Evolutionary conservation across 2,329 filamentous ascomycete species (phyloP), one percentile per base, ranked within the genome.

Genomic region (Chrysoporthe puriensis): DNA sequence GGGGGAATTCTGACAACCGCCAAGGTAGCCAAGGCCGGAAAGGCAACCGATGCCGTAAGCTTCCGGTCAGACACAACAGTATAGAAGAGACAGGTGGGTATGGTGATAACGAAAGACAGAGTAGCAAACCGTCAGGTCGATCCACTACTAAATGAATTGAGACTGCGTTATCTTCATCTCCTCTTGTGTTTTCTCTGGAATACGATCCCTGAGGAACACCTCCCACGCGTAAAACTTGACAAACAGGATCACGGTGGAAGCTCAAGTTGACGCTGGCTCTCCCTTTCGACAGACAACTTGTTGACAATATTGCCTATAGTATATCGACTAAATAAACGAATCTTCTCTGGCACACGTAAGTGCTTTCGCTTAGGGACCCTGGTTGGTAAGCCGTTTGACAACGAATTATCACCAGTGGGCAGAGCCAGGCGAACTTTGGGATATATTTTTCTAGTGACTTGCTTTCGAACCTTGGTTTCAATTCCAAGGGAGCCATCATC

Each of bases 1-100:
- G 91, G 77, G 4, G 90, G 90, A 61, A 91, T 87, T 44, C 89
- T 85, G 8, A 91, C 83, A 57, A 91, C 81, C 43, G 88, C 87
- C 77, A 91, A 91, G 72, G 91, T 83, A 3, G 89, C 91, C 36
- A 91, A 77, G 3, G 89, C 87, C 14, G 89, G 90, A 77, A 91
- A 91, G 8, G 89, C 89, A 65, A 91, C 81, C 0, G 89, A 90
- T 0, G 89, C 89, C 16, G 88, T 83, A 67, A 91, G 78, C 56
- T 83, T 83, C 74, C 89, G 90, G 75, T 86, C 83, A 75, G 91
- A 89, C 6, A 91, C 82, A 11, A 87, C 80, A 0, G 89, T 91
- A 74, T 90, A 91, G 42, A 91, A 81, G 71, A 90, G 80, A 79
- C 91, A 91, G 0, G 88, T 90, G 59, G 89, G 79, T 74, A 91